Evolutionary conservation across 1,284 basidiomycete species (phyloP), one percentile per base, ranked within the genome.

Genomic region (Cutaneotrichosporon dermatis): DNA sequence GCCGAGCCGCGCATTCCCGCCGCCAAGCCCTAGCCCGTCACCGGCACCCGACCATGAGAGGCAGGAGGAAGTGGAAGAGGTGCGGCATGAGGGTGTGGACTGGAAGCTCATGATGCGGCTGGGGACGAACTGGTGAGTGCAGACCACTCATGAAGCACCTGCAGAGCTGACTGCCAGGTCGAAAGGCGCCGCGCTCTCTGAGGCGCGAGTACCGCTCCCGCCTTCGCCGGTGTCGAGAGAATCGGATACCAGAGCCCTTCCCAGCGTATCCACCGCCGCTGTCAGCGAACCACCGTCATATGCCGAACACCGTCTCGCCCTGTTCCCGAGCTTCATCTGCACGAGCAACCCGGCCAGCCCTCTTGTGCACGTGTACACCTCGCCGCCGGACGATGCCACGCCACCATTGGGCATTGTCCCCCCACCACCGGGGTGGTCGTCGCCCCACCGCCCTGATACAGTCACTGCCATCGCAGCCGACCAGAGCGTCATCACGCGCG

Each of bases 341-440:
- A 72, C 73, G 7, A 67, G 73, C 0, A 69, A 68, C 34, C 73
- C 75, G 0, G 36, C 58, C 4, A 77, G 76, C 0, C 77, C 77
- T 0, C 65, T 78, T 1, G 72, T 79, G 13, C 71, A 76, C 54
- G 71, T 76, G 1, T 69, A 77, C 53, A 59, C 60, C 1, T 65
- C 71, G 1, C 44, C 52, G 3, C 12, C 48, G 4, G 48, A 39
- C 1, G 25, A 59, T 16, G 33, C 59, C 10, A 44, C 64, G 4
- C 36, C 57, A 2, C 62, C 73, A 2, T 59, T 79, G 0, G 76
- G 76, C 36, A 67, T 79, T 39, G 71, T 79, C 1, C 77, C 77
- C 4, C 77, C 77, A 6, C 77, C 77, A 0, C 77, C 76, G 1
- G 74, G 76, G 0, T 79, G 77, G 77, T 76, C 75, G 4, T 71